Conservation (phyloP, 345 rosid species). For the Lepidium africanum region DNA sequence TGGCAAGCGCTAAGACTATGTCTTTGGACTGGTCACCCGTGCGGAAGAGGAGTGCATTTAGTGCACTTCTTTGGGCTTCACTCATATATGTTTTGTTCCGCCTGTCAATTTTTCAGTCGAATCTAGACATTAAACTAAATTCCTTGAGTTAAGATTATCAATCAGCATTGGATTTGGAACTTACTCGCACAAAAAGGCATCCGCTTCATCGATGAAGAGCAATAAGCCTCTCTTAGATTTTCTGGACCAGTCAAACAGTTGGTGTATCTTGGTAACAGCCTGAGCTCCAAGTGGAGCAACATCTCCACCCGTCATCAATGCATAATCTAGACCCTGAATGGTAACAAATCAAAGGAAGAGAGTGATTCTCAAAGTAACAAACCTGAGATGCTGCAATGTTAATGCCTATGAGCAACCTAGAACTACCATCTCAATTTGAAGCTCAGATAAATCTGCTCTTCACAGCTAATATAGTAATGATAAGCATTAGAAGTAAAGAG, state of each 20-base stretch:
- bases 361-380: neutral
- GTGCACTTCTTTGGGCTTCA: conserved; percentile 96
- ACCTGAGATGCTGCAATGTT: neutral
- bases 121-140: neutral
- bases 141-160: neutral
- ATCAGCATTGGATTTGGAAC: conserved; percentile 17
- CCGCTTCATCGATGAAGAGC: conserved; percentile 97
- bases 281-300: conserved; percentile 97
- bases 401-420: neutral
- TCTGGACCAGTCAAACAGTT: conserved; percentile 92
- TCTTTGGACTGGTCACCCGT: conserved; percentile 98
- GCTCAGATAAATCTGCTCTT: neutral
- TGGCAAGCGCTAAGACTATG: conserved; percentile 88
- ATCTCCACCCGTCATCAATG: conserved; percentile 99
- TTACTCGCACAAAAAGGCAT: conserved; percentile 99
- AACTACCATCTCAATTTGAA: neutral
- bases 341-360: conserved; percentile 10
- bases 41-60: conserved; percentile 87
- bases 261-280: conserved; percentile 98
- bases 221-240: conserved; percentile 79
- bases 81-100: conserved; percentile 95
- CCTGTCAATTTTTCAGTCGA: conserved; percentile 34
- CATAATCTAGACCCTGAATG: conserved; percentile 91
- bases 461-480: neutral
- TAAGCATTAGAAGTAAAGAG: neutral